These are phyloP conservation scores for Filobasidium floriforme DNA, from an alignment of 768 basidiomycete genomes.

Conservation along the genomic window DNA sequence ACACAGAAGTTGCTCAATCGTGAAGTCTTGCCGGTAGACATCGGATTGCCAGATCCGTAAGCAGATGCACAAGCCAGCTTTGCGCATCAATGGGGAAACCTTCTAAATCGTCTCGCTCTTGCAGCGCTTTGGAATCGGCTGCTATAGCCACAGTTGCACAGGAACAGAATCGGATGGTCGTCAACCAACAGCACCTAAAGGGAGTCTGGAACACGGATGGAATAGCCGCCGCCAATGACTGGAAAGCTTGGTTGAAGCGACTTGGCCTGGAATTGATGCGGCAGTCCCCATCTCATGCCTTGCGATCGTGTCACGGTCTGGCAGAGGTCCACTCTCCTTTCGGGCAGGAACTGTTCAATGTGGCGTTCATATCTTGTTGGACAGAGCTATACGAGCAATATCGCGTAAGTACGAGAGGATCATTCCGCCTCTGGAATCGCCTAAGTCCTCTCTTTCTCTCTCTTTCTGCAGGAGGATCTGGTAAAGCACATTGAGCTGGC, in stretches of 20 bases:
- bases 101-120: neutral
- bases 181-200: constrained; percentile 95
- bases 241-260: constrained; percentile 90
- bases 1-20: constrained; percentile 83
- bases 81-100: neutral
- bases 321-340: constrained; percentile 86
- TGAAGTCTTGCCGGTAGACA: constrained; percentile 81
- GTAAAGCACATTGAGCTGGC: constrained; percentile 82
- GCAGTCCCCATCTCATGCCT: constrained; percentile 95
- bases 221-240: constrained; percentile 65
- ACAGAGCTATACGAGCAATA: constrained; percentile 90
- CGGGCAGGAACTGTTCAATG: constrained; percentile 91
- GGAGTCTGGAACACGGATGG: constrained; percentile 88
- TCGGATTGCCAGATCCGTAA: constrained; percentile 61
- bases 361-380: constrained; percentile 98
- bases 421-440: no score
- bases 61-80: constrained; percentile 46
- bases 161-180: constrained; percentile 78
- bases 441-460: no score
- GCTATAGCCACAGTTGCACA: constrained; percentile 48
- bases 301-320: constrained; percentile 87
- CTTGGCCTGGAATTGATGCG: constrained; percentile 94
- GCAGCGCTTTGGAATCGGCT: constrained; percentile 16
- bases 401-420: constrained; percentile 56
- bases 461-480: constrained; percentile 77